Evolutionary conservation across 306 rosid species (phyloP).

Genomic region (Trichosanthes truncata): DNA sequence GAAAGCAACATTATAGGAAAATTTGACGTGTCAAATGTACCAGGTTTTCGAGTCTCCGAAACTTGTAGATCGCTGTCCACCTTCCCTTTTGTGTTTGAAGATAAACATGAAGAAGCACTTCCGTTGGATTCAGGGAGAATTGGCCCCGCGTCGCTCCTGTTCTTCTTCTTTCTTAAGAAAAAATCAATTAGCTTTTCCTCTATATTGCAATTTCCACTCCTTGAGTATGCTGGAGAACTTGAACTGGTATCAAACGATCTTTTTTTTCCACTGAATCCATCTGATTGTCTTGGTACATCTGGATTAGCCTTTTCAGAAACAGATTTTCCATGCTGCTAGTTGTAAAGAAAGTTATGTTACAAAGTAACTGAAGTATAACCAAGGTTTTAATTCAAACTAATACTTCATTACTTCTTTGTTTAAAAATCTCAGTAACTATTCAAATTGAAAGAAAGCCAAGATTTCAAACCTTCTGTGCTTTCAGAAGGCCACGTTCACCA

Average conservation of each 20-base stretch:
- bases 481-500: constrained; percentile 17
- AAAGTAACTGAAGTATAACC: constrained; percentile 6
- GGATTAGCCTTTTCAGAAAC: constrained; percentile 17
- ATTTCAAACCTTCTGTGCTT: constrained; percentile 32
- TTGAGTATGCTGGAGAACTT: constrained; percentile 7
- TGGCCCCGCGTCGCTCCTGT: constrained; percentile 23
- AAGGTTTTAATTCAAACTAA: not conserved
- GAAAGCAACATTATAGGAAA: constrained; percentile 15
- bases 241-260: constrained; percentile 15
- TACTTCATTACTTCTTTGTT: not conserved
- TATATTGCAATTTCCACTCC: constrained; percentile 26
- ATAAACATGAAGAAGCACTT: constrained; percentile 18
- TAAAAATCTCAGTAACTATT: not conserved
- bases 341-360: constrained; percentile 11
- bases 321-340: constrained; percentile 39
- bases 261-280: constrained; percentile 26
- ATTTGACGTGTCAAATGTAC: not conserved
- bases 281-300: constrained; percentile 20
- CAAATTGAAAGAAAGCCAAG: constrained; percentile 1
- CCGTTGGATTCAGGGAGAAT: constrained; percentile 24
- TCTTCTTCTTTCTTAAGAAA: constrained; percentile 17
- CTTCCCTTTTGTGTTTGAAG: constrained; percentile 8
- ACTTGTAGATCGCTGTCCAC: constrained; percentile 13
- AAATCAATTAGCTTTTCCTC: constrained; percentile 32
- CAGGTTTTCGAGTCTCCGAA: constrained; percentile 7